These are phyloP conservation scores for Acer yangbiense DNA, from an alignment of 345 rosid species.

Conservation along the genomic window DNA sequence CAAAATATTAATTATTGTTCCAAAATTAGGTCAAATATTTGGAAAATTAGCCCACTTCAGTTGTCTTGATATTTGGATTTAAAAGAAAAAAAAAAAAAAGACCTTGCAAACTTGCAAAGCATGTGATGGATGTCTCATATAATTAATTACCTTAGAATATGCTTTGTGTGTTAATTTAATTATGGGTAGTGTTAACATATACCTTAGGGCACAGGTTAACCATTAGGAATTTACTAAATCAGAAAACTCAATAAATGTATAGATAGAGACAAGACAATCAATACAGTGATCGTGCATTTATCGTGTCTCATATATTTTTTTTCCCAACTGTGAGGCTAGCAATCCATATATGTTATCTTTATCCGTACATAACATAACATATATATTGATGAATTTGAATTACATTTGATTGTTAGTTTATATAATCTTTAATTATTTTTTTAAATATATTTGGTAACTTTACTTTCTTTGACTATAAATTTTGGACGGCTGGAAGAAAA, in stretches of 20 bases:
- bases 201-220: too few relatives aligned
- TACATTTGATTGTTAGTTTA: not conserved
- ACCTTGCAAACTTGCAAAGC: not conserved
- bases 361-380: too few relatives aligned
- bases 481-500: slow-evolving; percentile 30
- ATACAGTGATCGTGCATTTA: too few relatives aligned
- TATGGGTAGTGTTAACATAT: not conserved
- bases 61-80: not conserved
- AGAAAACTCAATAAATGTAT: too few relatives aligned
- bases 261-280: too few relatives aligned
- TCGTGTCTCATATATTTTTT: too few relatives aligned
- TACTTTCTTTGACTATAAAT: slow-evolving; percentile 17
- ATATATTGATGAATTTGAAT: not conserved
- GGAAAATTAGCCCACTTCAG: not conserved
- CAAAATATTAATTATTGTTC: slow-evolving; percentile 14
- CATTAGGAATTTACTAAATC: too few relatives aligned
- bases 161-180: not conserved
- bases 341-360: too few relatives aligned
- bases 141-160: not conserved
- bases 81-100: too few relatives aligned
- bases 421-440: not conserved
- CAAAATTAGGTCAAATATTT: not conserved
- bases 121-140: not conserved
- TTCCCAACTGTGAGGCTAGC: too few relatives aligned
- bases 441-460: slow-evolving; percentile 11